Percentiles rank a stretch among this genome's conserved stretches.
These are phyloP conservation scores for Stachybotrys chartarum DNA, from an alignment of 2,329 filamentous ascomycete genomes.

Conservation along the genomic window DNA sequence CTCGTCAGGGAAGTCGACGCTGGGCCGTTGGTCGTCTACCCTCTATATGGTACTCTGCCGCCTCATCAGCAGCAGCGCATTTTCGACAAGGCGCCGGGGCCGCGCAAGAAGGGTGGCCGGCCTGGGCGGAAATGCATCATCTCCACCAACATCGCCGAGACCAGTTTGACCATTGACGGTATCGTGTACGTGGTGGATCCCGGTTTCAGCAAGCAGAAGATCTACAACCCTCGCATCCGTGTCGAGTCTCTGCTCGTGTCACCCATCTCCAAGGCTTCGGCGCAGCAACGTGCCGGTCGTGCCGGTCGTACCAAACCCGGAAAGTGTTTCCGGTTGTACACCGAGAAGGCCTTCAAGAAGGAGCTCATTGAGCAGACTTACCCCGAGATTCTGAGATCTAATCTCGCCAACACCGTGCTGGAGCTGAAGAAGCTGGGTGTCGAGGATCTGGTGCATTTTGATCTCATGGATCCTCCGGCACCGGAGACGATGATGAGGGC, in stretches of 20 bases:
- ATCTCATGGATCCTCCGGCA: slow-evolving; percentile 96
- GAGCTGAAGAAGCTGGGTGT: slow-evolving; percentile 97
- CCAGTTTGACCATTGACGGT: slow-evolving; percentile 93
- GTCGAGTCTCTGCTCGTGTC: slow-evolving; percentile 97
- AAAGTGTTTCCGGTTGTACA: slow-evolving; percentile 97
- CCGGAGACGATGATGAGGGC: slow-evolving; percentile 98
- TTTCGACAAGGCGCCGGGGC: slow-evolving; percentile 78
- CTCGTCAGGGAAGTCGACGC: slow-evolving; percentile 86
- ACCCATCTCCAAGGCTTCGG: slow-evolving; percentile 94
- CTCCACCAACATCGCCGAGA: slow-evolving; percentile 97
- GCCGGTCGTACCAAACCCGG: slow-evolving; percentile 96
- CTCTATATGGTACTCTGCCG: slow-evolving; percentile 87
- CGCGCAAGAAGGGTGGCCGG: slow-evolving; percentile 66
- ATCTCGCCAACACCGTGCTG: slow-evolving; percentile 87
- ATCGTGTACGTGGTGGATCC: slow-evolving; percentile 99
- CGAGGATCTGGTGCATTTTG: slow-evolving; percentile 94
- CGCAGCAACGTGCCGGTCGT: slow-evolving; percentile 96
- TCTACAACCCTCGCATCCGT: slow-evolving; percentile 94
- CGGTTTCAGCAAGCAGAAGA: slow-evolving; percentile 98
- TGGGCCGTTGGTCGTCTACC: slow-evolving; percentile 83
- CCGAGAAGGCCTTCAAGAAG: slow-evolving; percentile 92
- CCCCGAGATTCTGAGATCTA: slow-evolving; percentile 90
- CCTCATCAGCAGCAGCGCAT: slow-evolving; percentile 92
- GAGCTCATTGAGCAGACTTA: slow-evolving; percentile 97
- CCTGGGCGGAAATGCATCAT: slow-evolving; percentile 93